Percentiles rank a stretch among this genome's conserved stretches.
These are phyloP conservation scores for Castanea mollissima DNA, from an alignment of 306 rosid species.

Conservation along the genomic window DNA sequence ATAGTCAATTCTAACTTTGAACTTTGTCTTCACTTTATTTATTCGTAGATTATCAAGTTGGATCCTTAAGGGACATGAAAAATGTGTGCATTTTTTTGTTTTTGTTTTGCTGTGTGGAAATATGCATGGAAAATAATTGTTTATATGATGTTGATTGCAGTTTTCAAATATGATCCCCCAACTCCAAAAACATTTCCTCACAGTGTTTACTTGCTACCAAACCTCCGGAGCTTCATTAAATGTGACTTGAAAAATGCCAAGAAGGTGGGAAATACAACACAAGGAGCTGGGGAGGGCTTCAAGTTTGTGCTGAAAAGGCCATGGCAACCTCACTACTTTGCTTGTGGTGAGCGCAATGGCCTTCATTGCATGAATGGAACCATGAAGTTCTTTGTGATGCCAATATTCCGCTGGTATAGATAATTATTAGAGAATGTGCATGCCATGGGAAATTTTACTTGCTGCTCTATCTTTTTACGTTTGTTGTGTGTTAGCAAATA, in stretches of 20 bases:
- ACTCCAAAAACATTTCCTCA: slow-evolving; percentile 11
- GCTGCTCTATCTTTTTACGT: no score
- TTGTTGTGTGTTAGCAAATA: no score
- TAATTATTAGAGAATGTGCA: neutral
- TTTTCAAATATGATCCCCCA: slow-evolving; percentile 47
- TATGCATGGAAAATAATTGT: no score
- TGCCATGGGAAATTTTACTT: no score
- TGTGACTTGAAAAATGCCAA: slow-evolving; percentile 48
- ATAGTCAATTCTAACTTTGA: no score
- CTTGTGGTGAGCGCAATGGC: slow-evolving; percentile 38
- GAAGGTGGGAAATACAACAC: slow-evolving; percentile 28
- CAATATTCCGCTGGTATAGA: neutral
- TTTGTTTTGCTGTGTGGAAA: no score
- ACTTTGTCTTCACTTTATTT: no score
- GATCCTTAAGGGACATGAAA: no score
- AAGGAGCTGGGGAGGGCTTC: slow-evolving; percentile 45
- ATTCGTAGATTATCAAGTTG: no score
- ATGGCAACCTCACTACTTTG: slow-evolving; percentile 57
- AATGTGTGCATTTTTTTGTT: no score
- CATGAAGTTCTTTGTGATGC: slow-evolving; percentile 41
- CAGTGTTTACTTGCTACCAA: slow-evolving; percentile 44
- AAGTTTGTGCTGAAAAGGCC: slow-evolving; percentile 34
- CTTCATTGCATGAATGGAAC: slow-evolving; percentile 56
- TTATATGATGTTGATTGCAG: slow-evolving; percentile 22
- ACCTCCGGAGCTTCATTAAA: slow-evolving; percentile 42